Base-by-base conservation (phyloP, 1,139 yeast genomes). In the Diutina siamensis region DNA sequence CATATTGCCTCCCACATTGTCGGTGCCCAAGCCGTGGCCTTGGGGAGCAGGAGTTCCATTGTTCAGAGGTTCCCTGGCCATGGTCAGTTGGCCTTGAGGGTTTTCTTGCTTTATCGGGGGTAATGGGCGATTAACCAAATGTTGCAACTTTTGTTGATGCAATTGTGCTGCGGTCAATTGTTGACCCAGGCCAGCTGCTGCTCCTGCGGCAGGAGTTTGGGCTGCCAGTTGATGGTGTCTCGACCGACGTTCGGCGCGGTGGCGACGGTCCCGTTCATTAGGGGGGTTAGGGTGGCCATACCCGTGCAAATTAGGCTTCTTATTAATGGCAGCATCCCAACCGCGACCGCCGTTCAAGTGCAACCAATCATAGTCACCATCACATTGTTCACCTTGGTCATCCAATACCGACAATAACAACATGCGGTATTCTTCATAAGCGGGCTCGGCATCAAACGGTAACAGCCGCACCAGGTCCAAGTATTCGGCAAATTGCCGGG, bases 291-390 rank as follows among this genome's bases (percentile, higher is more conserved):
- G 76, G 58, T 74, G 75, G 25, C 96, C 96, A 60, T 88, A 88
- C 35, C 96, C 96, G 63, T 87, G 95, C 57, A 88, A 70, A 61
- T 88, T 87, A 45, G 95, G 92, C 62, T 88, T 85, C 61, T 84
- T 86, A 60, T 85, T 84, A 55, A 84, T 80, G 46, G 73, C 62
- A 48, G 85, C 72, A 61, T 88, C 95, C 95, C 95, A 89, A 32
- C 97, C 97, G 62, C 80, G 79, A 48, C 96, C 96, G 50, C 84
- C 82, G 61, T 89, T 89, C 57, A 89, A 76, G 58, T 80, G 85
- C 83, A 85, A 80, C 97, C 97, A 89, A 65, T 89, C 97, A 63
- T 85, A 89, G 56, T 80, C 85, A 44, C 86, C 94, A 60, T 88
- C 96, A 56, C 84, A 85, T 46, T 68, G 64, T 58, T 82, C 84